Evolutionary conservation across 2,329 filamentous ascomycete genomes (phyloP).

Genomic region (Stagonosporopsis chrysanthemi): DNA sequence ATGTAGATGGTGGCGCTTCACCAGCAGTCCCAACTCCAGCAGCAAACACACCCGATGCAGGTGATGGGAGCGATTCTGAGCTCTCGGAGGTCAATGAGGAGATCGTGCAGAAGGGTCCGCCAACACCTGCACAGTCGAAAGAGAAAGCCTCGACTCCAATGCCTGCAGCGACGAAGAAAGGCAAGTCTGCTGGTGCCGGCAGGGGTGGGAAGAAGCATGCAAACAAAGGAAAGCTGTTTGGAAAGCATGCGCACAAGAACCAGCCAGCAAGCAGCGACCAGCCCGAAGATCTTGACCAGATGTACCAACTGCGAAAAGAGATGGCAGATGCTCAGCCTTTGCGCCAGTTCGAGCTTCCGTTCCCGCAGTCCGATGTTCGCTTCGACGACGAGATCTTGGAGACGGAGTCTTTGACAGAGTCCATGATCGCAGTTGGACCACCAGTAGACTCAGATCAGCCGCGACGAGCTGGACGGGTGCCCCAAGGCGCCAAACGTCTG

Average conservation of each 20-base stretch:
- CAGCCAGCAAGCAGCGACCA: constrained; percentile 39
- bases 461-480: constrained; percentile 39
- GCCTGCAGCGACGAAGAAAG: constrained; percentile 37
- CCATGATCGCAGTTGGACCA: constrained; percentile 46
- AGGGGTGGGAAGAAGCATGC: constrained; percentile 45
- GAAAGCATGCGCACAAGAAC: constrained; percentile 41
- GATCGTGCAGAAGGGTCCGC: constrained; percentile 46
- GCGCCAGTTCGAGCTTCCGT: constrained; percentile 30
- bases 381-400: constrained; percentile 49
- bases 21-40: constrained; percentile 38
- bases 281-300: constrained; percentile 34
- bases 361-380: constrained; percentile 43
- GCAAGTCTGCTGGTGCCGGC: constrained; percentile 35
- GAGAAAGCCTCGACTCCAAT: constrained; percentile 29
- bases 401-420: constrained; percentile 47
- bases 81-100: constrained; percentile 50
- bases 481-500: constrained; percentile 42
- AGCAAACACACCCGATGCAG: constrained; percentile 39
- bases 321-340: constrained; percentile 38
- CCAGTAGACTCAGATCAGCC: constrained; percentile 42
- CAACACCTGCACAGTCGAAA: constrained; percentile 38
- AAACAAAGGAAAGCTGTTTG: constrained; percentile 40
- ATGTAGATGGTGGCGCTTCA: constrained; percentile 35
- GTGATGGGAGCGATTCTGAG: constrained; percentile 44
- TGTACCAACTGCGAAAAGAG: constrained; percentile 35